Conservation (phyloP, 129 eudicot species). For the Flaveria trinervia region DNA sequence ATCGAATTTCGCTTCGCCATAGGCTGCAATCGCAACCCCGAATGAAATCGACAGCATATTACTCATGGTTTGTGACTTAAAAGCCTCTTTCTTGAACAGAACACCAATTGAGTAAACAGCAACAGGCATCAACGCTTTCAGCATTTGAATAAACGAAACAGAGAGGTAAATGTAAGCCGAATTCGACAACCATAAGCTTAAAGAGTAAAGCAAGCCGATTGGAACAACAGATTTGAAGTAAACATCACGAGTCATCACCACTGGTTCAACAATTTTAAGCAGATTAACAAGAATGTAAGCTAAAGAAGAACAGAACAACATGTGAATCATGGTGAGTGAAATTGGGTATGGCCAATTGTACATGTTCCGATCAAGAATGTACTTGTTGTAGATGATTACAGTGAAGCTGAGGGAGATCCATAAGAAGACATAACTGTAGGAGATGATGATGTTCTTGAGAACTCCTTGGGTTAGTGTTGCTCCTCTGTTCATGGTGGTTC, state of each 20-base stretch:
- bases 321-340: slow-evolving; percentile 78
- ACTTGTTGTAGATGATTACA: slow-evolving; percentile 72
- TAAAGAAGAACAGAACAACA: slow-evolving; percentile 59
- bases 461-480: slow-evolving; percentile 35
- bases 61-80: slow-evolving; percentile 40
- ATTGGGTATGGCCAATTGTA: slow-evolving; percentile 71
- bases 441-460: slow-evolving; percentile 50
- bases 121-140: slow-evolving; percentile 72
- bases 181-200: slow-evolving; percentile 58
- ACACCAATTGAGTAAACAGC: slow-evolving; percentile 61
- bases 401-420: slow-evolving; percentile 74
- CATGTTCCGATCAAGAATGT: slow-evolving; percentile 64
- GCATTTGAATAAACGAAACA: slow-evolving; percentile 71
- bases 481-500: no score
- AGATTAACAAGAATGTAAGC: slow-evolving; percentile 48
- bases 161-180: slow-evolving; percentile 76
- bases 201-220: slow-evolving; percentile 55
- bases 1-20: slow-evolving; percentile 66
- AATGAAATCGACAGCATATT: slow-evolving; percentile 66
- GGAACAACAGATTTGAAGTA: slow-evolving; percentile 63
- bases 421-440: slow-evolving; percentile 64
- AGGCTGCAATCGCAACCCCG: slow-evolving; percentile 77
- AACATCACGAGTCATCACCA: slow-evolving; percentile 37
- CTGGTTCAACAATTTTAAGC: slow-evolving; percentile 49
- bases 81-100: slow-evolving; percentile 45